Conservation (phyloP, 441 rosid genomes). For the Rhodomyrtus psidioides region DNA sequence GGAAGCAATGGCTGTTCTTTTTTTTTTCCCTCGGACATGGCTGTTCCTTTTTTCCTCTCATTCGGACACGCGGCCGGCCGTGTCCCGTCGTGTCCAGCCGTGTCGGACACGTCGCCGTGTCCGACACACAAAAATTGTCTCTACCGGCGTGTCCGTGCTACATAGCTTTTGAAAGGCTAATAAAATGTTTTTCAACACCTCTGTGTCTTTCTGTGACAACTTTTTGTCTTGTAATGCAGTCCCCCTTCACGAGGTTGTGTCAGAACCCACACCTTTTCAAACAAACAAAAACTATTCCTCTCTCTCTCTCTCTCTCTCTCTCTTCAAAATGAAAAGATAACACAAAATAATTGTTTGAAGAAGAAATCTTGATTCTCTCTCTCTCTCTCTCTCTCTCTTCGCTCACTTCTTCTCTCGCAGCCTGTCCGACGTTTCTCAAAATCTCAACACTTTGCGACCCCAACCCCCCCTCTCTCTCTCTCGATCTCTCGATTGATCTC, state of each 20-base stretch:
- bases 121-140: no score
- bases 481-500: constrained; percentile 2
- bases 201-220: no score
- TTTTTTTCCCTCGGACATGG: no score
- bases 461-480: neutral
- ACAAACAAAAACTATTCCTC: neutral
- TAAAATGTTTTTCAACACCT: no score
- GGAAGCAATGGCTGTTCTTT: no score
- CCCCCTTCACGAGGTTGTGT: neutral
- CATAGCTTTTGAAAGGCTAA: no score
- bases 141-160: no score
- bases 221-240: constrained; percentile 2
- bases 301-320: neutral
- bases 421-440: constrained; percentile 44
- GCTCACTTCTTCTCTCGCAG: constrained; percentile 44
- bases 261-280: neutral
- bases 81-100: no score
- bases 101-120: no score
- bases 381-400: neutral
- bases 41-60: no score
- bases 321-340: neutral
- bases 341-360: neutral
- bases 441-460: constrained; percentile 4
- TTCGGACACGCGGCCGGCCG: no score
- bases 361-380: neutral